phyloP scores from a whole-genome alignment of 176 grass and related monocot species.

The Puya raimondii region DNA sequence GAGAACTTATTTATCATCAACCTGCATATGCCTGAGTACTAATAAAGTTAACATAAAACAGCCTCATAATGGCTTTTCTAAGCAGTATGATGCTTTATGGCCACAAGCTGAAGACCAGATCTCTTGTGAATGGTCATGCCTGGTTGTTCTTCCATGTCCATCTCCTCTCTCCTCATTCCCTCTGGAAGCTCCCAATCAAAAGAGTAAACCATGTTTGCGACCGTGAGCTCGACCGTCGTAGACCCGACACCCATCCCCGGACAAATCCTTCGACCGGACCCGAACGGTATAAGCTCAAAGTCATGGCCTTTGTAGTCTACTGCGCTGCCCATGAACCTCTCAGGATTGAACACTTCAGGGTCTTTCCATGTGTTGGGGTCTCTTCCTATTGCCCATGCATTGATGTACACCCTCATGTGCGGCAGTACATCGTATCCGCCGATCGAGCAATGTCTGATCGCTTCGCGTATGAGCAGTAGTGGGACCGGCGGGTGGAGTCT shows the following conservation, averaged over 20 bases:
- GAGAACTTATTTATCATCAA: too few relatives aligned
- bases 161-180: neutral
- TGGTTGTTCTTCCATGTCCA: constrained; percentile 21
- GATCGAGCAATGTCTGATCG: constrained; percentile 12
- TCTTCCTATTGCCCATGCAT: constrained; percentile 32
- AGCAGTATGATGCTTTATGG: neutral
- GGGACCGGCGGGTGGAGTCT: constrained; percentile 30
- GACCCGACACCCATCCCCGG: constrained; percentile 15
- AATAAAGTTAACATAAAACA: too few relatives aligned
- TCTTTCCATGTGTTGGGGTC: constrained; percentile 24
- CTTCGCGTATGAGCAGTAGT: constrained; percentile 20
- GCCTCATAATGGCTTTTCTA: too few relatives aligned
- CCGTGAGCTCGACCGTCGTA: constrained; percentile 7
- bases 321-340: constrained; percentile 13
- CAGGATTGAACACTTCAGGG: constrained; percentile 19
- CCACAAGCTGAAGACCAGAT: neutral
- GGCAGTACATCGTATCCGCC: constrained; percentile 23
- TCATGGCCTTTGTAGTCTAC: constrained; percentile 18
- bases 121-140: constrained; percentile 11
- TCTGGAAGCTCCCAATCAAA: constrained; percentile 26
- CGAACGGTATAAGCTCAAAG: constrained; percentile 29
- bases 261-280: constrained; percentile 34
- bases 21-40: too few relatives aligned
- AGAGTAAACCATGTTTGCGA: constrained; percentile 24
- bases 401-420: constrained; percentile 20